Percentiles rank a stretch among this genome's conserved stretches.
Conservation (phyloP, 495 filamentous ascomycete species). For the Hypomontagnella monticulosa region DNA sequence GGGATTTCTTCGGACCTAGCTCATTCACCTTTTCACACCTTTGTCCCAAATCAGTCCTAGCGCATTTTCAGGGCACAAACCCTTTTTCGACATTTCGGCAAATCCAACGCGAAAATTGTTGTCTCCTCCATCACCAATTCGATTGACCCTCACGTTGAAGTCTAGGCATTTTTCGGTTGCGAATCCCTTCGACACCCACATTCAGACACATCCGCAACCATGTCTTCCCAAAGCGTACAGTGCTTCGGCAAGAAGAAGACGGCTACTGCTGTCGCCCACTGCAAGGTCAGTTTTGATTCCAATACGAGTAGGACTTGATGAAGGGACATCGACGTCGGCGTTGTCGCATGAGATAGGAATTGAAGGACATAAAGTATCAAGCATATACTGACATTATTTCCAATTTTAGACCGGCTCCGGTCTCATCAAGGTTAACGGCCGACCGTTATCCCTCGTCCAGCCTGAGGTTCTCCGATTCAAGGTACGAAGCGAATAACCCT, state of each 20-base stretch:
- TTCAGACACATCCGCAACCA: conserved; percentile 56
- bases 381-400: conserved; percentile 27
- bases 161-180: conserved; percentile 32
- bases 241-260: conserved; percentile 97
- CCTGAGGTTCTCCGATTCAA: conserved; percentile 98
- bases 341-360: background rate
- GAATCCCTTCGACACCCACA: conserved; percentile 38
- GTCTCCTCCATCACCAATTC: conserved; percentile 32
- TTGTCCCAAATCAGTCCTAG: conserved; percentile 24
- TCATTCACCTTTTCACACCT: conserved; percentile 16
- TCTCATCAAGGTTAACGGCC: conserved; percentile 98
- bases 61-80: conserved; percentile 46
- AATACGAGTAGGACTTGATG: background rate
- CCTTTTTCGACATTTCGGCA: conserved; percentile 38
- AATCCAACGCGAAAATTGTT: conserved; percentile 30
- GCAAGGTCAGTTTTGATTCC: conserved; percentile 73
- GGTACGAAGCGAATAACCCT: conserved; percentile 55
- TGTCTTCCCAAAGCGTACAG: conserved; percentile 87
- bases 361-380: background rate
- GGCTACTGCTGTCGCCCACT: conserved; percentile 86
- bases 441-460: conserved; percentile 90
- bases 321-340: conserved; percentile 1
- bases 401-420: conserved; percentile 80
- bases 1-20: conserved; percentile 35
- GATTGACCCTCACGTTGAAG: conserved; percentile 19